These are phyloP conservation scores for Gnomoniopsis sp. DNA, from an alignment of 2,329 filamentous ascomycete genomes.

Conservation along the genomic window DNA sequence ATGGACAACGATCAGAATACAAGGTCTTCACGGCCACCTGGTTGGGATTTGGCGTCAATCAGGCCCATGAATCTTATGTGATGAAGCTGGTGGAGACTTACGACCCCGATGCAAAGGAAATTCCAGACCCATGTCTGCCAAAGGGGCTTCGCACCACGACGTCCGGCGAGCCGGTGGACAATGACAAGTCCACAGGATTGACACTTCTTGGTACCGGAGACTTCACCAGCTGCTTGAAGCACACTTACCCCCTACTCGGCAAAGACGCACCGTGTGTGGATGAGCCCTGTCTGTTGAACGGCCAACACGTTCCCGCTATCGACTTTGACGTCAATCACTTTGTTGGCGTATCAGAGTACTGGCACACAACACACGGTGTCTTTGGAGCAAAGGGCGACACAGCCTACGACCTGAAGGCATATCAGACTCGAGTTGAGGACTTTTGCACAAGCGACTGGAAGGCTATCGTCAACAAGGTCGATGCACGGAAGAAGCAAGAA, in stretches of 20 bases:
- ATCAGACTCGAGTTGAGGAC: constrained; percentile 77
- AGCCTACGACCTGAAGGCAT: constrained; percentile 85
- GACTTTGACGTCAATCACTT: constrained; percentile 98
- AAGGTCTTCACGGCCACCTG: constrained; percentile 93
- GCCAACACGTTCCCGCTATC: constrained; percentile 88
- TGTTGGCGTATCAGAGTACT: constrained; percentile 95
- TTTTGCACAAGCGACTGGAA: constrained; percentile 86
- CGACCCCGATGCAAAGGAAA: constrained; percentile 55
- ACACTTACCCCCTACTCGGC: constrained; percentile 81
- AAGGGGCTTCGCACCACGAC: constrained; percentile 69
- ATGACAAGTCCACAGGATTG: constrained; percentile 32
- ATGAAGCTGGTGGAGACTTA: constrained; percentile 68
- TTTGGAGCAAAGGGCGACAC: constrained; percentile 78
- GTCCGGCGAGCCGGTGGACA: constrained; percentile 57
- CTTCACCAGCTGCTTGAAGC: constrained; percentile 79
- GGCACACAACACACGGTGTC: constrained; percentile 96
- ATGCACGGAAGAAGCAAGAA: constrained; percentile 65
- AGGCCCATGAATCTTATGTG: constrained; percentile 84
- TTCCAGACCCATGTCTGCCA: constrained; percentile 90
- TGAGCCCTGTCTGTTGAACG: constrained; percentile 83
- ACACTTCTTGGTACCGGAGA: constrained; percentile 77
- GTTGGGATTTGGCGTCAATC: constrained; percentile 95
- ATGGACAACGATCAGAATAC: constrained; percentile 76
- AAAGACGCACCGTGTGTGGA: constrained; percentile 85
- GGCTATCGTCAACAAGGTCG: constrained; percentile 63